Conservation (phyloP, 345 rosid species). For the Eutrema japonicum region DNA sequence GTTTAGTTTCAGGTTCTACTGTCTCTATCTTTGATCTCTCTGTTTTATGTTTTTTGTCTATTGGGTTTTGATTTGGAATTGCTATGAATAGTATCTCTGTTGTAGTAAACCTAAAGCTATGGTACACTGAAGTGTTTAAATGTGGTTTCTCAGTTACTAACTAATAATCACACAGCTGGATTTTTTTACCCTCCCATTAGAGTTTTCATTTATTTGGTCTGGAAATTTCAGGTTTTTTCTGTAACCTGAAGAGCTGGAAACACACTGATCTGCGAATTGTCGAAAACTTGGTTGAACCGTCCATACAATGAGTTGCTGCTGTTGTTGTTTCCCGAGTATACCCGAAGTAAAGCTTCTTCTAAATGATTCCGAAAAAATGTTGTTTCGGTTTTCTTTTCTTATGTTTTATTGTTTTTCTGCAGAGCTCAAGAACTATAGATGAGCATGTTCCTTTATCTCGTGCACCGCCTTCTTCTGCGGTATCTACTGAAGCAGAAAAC, state of each 20-base stretch:
- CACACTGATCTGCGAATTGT: slow-evolving; percentile 10
- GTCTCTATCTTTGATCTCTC: slow-evolving; percentile 4
- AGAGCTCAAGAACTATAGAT: slow-evolving; percentile 64
- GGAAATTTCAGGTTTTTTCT: slow-evolving; percentile 5
- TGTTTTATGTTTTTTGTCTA: slow-evolving; percentile 1
- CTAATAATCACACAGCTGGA: slow-evolving; percentile 7
- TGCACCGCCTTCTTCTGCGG: slow-evolving; percentile 47
- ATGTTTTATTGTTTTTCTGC: slow-evolving; percentile 33
- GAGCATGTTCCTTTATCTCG: slow-evolving; percentile 68
- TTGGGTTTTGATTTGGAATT: neutral
- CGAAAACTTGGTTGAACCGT: neutral
- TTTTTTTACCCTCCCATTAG: neutral
- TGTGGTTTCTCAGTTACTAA: slow-evolving; percentile 2
- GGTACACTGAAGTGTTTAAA: slow-evolving; percentile 4
- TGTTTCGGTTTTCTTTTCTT: neutral
- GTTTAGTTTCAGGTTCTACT: slow-evolving; percentile 1
- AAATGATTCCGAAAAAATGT: slow-evolving; percentile 36
- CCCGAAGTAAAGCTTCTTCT: slow-evolving; percentile 67
- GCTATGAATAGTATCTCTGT: neutral
- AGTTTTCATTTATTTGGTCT: neutral
- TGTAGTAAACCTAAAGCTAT: neutral
- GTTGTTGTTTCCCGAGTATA: slow-evolving; percentile 76
- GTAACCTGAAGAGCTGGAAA: neutral
- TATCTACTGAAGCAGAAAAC: slow-evolving; percentile 59
- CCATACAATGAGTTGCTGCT: slow-evolving; percentile 77